Conservation (phyloP, 2,329 filamentous ascomycete genomes). For the Colletotrichum siamense region DNA sequence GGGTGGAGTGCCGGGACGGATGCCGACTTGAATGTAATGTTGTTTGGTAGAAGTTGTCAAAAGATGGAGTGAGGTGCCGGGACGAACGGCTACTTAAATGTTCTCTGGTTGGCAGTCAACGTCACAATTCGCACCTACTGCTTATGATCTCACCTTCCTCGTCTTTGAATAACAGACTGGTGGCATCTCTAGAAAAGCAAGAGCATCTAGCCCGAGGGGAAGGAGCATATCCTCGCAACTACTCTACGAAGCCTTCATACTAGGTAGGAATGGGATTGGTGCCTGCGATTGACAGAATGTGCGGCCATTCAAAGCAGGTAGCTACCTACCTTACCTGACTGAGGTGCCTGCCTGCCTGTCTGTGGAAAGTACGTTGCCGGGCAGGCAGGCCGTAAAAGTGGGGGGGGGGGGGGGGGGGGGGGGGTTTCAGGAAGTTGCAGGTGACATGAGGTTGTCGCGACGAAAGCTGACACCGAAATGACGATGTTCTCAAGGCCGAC, state of each 20-base stretch:
- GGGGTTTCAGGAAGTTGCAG: not conserved
- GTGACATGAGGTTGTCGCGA: not conserved
- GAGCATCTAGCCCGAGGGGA: not conserved
- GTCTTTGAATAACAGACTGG: accelerated
- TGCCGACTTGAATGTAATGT: not conserved
- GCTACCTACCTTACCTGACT: accelerated
- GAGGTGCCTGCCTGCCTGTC: not conserved
- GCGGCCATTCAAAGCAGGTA: not conserved
- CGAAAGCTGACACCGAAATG: not conserved
- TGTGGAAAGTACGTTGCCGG: not conserved
- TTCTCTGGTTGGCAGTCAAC: not conserved
- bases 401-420: no score
- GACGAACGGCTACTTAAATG: not conserved
- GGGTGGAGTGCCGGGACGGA: not conserved
- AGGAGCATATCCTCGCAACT: not conserved
- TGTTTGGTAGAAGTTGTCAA: not conserved
- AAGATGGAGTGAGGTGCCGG: not conserved
- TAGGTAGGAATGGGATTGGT: no score
- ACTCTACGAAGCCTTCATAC: no score
- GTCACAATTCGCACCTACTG: not conserved
- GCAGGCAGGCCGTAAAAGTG: not conserved
- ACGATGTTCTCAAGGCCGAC: not conserved
- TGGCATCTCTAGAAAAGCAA: not conserved
- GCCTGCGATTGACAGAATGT: not conserved
- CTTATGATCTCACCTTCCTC: accelerated